phyloP scores from a whole-genome alignment of 2,329 filamentous ascomycete genomes.

The Fusarium sp. region DNA sequence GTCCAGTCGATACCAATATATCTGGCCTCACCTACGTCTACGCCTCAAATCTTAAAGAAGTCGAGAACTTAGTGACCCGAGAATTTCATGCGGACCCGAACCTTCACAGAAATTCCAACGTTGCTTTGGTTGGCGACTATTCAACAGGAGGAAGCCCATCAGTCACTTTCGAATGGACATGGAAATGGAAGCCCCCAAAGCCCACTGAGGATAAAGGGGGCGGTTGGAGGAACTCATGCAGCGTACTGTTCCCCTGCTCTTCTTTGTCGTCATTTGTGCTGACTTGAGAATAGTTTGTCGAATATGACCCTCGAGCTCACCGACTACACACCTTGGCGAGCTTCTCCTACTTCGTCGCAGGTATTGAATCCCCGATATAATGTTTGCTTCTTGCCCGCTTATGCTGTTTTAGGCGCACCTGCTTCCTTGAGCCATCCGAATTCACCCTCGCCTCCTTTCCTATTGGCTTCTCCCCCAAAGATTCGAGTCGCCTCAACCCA shows the following conservation, averaged over 20 bases:
- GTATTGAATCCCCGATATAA: conserved; percentile 54
- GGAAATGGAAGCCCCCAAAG: conserved; percentile 97
- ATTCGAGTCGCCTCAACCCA: conserved; percentile 87
- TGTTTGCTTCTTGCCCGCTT: conserved; percentile 19
- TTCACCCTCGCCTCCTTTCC: conserved; percentile 77
- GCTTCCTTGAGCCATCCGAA: conserved; percentile 66
- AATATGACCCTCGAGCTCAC: conserved; percentile 95
- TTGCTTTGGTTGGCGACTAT: conserved; percentile 93
- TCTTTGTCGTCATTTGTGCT: conserved; percentile 31
- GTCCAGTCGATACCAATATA: conserved; percentile 76
- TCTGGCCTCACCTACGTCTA: conserved; percentile 93
- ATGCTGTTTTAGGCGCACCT: conserved; percentile 55
- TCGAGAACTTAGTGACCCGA: conserved; percentile 92
- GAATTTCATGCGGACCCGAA: conserved; percentile 98
- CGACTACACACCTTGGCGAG: conserved; percentile 86
- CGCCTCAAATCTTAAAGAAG: conserved; percentile 83
- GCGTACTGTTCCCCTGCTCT: conserved; percentile 62
- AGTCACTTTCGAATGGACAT: conserved; percentile 92
- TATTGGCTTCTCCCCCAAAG: conserved; percentile 77
- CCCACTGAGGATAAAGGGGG: conserved; percentile 81
- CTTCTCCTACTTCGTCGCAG: conserved; percentile 96
- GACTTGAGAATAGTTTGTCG: conserved; percentile 75
- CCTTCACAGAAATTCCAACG: conserved; percentile 95
- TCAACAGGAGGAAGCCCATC: conserved; percentile 84
- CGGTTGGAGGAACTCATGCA: conserved; percentile 96